Percentiles rank a stretch among this genome's conserved stretches.
Evolutionary conservation across 495 filamentous ascomycete genomes (phyloP).

Genomic region (Trichocladium antarcticum): DNA sequence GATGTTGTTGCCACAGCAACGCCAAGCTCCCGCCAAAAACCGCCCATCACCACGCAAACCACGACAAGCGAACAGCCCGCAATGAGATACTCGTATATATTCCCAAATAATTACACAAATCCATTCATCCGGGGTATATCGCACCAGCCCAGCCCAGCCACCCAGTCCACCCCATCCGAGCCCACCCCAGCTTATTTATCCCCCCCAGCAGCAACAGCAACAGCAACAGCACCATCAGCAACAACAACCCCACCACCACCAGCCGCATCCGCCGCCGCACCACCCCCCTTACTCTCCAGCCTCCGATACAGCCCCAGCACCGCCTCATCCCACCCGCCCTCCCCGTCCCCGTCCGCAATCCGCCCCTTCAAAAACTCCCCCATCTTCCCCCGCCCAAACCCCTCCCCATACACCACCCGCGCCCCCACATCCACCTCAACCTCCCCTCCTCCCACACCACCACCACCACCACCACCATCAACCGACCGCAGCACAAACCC

Average conservation of each 20-base stretch:
- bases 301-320: conserved; percentile 46
- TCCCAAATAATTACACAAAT: conserved; percentile 3
- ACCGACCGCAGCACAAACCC: conserved; percentile 27
- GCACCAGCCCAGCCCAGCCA: not conserved
- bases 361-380: conserved; percentile 43
- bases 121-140: conserved; percentile 4
- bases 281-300: conserved; percentile 26
- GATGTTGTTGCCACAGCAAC: too few relatives aligned
- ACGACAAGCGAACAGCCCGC: too few relatives aligned
- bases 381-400: conserved; percentile 53
- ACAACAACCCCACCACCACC: too few relatives aligned
- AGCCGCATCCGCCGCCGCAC: conserved; percentile 38
- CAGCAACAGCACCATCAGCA: too few relatives aligned
- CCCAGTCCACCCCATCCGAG: not conserved
- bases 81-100: too few relatives aligned
- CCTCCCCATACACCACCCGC: conserved; percentile 54
- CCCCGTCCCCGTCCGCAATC: conserved; percentile 31
- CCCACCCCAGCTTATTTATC: not conserved
- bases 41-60: too few relatives aligned
- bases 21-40: too few relatives aligned
- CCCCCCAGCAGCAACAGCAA: conserved; percentile 35
- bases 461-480: not conserved
- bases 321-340: conserved; percentile 43
- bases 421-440: conserved; percentile 38
- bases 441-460: conserved; percentile 27